These are phyloP conservation scores for Parathielavia appendiculata DNA, from an alignment of 495 filamentous ascomycete genomes.

Conservation along the genomic window DNA sequence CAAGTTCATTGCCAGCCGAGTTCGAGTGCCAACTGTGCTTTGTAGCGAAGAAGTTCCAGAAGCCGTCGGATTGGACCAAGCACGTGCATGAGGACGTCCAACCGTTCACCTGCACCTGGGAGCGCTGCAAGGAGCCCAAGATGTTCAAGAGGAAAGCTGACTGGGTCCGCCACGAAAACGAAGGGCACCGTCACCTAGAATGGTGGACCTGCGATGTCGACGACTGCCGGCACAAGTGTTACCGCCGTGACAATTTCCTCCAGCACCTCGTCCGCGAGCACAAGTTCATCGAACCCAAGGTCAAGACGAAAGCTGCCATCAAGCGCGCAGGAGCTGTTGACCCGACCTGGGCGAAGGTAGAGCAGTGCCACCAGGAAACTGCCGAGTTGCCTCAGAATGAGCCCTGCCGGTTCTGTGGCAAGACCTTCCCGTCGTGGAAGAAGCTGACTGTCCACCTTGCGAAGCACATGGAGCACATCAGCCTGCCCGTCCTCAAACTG, in stretches of 20 bases:
- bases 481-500: constrained; percentile 75
- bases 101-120: constrained; percentile 92
- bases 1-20: constrained; percentile 71
- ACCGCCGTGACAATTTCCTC: constrained; percentile 90
- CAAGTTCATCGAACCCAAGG: constrained; percentile 74
- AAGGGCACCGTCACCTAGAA: constrained; percentile 85
- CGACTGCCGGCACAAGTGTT: constrained; percentile 82
- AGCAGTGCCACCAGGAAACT: constrained; percentile 71
- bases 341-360: constrained; percentile 70
- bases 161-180: constrained; percentile 95
- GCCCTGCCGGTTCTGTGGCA: constrained; percentile 85
- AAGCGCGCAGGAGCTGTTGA: constrained; percentile 53
- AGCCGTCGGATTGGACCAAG: constrained; percentile 98
- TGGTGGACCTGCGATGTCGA: constrained; percentile 83
- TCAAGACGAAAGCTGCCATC: constrained; percentile 54
- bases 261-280: constrained; percentile 94
- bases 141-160: constrained; percentile 97
- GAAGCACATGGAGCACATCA: constrained; percentile 95
- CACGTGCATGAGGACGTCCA: constrained; percentile 95
- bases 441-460: constrained; percentile 90
- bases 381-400: constrained; percentile 63
- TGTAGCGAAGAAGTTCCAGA: constrained; percentile 81
- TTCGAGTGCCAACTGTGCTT: constrained; percentile 94
- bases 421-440: constrained; percentile 80
- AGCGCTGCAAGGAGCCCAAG: constrained; percentile 77